A percentile compares a stretch with the other conserved stretches of the same genome.
Conservation (phyloP, 192 early-diverging fungal species). For the Dimargaris xerosporica region DNA sequence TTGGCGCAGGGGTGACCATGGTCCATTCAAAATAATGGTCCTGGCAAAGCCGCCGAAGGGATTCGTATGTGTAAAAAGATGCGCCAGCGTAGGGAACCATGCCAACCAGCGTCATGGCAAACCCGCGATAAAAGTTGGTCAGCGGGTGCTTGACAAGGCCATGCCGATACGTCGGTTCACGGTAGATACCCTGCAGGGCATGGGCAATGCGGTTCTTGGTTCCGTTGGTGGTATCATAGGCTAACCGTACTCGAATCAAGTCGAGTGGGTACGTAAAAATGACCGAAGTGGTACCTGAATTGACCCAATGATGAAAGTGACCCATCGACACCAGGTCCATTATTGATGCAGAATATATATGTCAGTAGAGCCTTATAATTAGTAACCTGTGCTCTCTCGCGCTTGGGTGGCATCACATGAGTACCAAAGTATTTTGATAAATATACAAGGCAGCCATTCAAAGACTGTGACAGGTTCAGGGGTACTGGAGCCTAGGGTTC, state of each 20-base stretch:
- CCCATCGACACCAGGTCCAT: too few species aligned
- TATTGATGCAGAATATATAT: too few species aligned
- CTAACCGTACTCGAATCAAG: slow-evolving; percentile 82
- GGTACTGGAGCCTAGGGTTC: too few species aligned
- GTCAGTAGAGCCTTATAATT: too few species aligned
- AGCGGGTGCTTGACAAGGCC: slow-evolving; percentile 22
- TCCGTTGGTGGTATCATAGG: slow-evolving; percentile 53
- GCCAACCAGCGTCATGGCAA: slow-evolving; percentile 71
- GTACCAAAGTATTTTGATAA: too few species aligned
- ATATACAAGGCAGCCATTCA: too few species aligned
- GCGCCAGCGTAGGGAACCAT: slow-evolving; percentile 97
- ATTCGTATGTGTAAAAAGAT: slow-evolving; percentile 82
- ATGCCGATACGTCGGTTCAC: slow-evolving; percentile 44
- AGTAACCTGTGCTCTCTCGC: too few species aligned
- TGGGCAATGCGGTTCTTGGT: slow-evolving; percentile 1
- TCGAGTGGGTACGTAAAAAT: slow-evolving; percentile 88
- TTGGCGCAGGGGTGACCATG: slow-evolving; percentile 14
- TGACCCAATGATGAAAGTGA: too few species aligned
- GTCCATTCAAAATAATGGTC: slow-evolving; percentile 25
- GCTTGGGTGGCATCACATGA: too few species aligned
- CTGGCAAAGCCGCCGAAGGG: slow-evolving; percentile 42
- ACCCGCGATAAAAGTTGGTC: slow-evolving; percentile 91
- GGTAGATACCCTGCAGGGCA: slow-evolving; percentile 44
- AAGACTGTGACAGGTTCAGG: too few species aligned
- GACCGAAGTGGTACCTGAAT: slow-evolving; percentile 32